Evolutionary conservation across 257 asterid species (phyloP).

Genomic region (Datura wrightii): DNA sequence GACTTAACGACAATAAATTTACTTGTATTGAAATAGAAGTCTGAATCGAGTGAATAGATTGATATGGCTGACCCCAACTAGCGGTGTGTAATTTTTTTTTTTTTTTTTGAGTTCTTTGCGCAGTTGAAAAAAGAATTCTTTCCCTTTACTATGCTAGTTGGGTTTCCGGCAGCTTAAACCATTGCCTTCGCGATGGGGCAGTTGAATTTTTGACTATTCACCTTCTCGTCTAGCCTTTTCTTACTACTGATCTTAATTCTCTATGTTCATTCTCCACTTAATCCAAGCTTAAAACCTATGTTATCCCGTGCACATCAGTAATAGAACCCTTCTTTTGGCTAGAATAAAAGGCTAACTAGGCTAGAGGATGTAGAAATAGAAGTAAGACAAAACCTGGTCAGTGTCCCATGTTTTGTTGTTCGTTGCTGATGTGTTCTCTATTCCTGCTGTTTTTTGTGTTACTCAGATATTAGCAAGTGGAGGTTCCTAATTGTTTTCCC

Average conservation of each 20-base stretch:
- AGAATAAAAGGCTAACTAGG: background rate
- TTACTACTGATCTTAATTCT: background rate
- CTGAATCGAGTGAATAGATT: background rate
- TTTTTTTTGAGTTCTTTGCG: background rate
- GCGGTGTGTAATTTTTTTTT: background rate
- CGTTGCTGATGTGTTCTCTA: background rate
- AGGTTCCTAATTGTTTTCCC: slow-evolving; percentile 39
- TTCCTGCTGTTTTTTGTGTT: background rate
- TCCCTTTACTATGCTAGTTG: background rate
- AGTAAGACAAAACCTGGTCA: background rate
- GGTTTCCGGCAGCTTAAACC: background rate
- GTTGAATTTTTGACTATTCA: background rate
- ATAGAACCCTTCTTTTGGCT: background rate
- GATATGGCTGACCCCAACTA: background rate
- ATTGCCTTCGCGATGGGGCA: background rate
- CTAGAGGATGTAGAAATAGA: background rate
- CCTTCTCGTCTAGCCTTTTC: background rate
- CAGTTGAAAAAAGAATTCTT: background rate
- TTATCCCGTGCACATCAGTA: background rate
- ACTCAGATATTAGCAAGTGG: background rate
- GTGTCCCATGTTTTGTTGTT: background rate
- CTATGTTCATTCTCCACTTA: background rate
- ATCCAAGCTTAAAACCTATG: background rate
- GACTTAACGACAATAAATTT: background rate
- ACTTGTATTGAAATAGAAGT: background rate